phyloP scores from a whole-genome alignment of 2,329 filamentous ascomycete genomes.

The Coniochaeta pulveracea region DNA sequence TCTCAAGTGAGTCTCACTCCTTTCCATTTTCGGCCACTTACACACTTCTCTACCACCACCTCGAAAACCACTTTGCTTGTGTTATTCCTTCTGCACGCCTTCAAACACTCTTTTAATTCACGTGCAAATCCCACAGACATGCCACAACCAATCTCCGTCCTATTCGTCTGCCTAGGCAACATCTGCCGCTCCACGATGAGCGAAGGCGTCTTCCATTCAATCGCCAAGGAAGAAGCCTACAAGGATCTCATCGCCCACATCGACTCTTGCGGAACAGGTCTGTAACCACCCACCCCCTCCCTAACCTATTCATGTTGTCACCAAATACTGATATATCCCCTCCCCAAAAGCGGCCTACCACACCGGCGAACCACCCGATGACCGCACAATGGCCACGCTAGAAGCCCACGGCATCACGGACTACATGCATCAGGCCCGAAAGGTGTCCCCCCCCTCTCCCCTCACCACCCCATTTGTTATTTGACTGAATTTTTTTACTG shows the following conservation, averaged over 20 bases:
- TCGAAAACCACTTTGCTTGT: no score
- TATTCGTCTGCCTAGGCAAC: constrained; percentile 96
- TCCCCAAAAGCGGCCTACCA: constrained; percentile 61
- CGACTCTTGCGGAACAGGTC: constrained; percentile 80
- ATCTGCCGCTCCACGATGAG: constrained; percentile 94
- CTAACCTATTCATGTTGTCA: background rate
- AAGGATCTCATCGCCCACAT: constrained; percentile 51
- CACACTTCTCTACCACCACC: no score
- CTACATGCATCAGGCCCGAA: constrained; percentile 68
- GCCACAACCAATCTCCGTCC: constrained; percentile 47
- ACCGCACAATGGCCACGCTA: constrained; percentile 73
- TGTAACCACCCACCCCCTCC: constrained; percentile 4
- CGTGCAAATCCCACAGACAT: no score
- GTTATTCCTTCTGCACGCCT: no score
- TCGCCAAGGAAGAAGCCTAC: constrained; percentile 51
- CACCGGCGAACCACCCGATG: constrained; percentile 62
- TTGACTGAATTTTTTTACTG: background rate
- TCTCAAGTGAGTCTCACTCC: no score
- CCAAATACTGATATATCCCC: background rate
- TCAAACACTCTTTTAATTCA: no score
- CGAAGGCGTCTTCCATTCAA: constrained; percentile 77
- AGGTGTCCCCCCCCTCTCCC: constrained; percentile 37
- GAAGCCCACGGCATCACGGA: constrained; percentile 60
- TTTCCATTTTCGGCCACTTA: no score
- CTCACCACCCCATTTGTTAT: background rate